Evolutionary conservation across 306 rosid genomes (phyloP), one percentile per base, ranked within the genome.

Genomic region (Cucumis hystrix): DNA sequence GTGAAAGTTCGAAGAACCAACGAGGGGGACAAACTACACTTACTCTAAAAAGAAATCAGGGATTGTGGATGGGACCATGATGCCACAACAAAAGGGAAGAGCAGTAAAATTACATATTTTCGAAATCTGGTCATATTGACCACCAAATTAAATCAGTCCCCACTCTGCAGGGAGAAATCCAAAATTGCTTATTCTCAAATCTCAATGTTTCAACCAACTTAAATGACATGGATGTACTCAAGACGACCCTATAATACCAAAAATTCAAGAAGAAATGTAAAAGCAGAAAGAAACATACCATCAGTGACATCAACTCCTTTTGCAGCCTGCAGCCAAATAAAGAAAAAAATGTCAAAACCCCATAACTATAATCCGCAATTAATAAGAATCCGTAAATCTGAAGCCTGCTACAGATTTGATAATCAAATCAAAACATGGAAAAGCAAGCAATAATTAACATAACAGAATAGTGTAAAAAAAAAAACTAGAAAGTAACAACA

Each of bases 241-340:
- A 47, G 37, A 74, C 62, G 23, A 75, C 33, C 66, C 54, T 1
- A 25, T 12, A 78, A 68, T 77, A 70, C 35, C 10, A 28, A 52
- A 73, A 51, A 51, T 20, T 47, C 76, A 37, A 72, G n/a, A 10
- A 72, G 61, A 72, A 72, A 39, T 61, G 43, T 25, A 70, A 70
- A 70, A 70, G 58, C 14, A 65, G 39, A 52, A 30, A 15, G 65
- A 57, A 35, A 78, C 84, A 73, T 87, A 95, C 99, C 99, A 95
- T 95, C 70, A 95, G 92, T 70, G 99, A 88, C 99, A 89, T 95
- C 85, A 95, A 86, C 87, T 95, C 99, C 90, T 89, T 92, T 90
- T 95, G 97, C 65, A 95, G 85, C 90, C 99, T 92, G 88, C 88
- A 79, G 30, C 25, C 56, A 15, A 10, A 80, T 8, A 30, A 40